Evolutionary conservation across 805 yeast species (phyloP).

Genomic region (Maudiozyma barnettii): DNA sequence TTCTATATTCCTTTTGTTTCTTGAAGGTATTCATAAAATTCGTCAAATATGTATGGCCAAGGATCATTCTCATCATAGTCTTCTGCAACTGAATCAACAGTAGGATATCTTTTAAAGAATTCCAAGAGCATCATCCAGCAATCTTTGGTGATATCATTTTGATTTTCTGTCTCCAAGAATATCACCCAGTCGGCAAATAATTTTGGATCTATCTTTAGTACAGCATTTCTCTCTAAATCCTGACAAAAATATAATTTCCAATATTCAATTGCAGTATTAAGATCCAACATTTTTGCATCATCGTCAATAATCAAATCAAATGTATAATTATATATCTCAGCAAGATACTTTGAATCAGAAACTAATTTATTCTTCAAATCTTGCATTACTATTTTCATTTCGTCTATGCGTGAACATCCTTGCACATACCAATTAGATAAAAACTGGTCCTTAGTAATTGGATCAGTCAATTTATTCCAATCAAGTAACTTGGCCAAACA

Average conservation of each 20-base stretch:
- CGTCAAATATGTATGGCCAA: slow-evolving; percentile 89
- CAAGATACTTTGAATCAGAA: slow-evolving; percentile 36
- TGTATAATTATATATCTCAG: slow-evolving; percentile 57
- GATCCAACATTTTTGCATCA: slow-evolving; percentile 44
- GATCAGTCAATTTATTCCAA: slow-evolving; percentile 19
- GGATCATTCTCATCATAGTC: slow-evolving; percentile 72
- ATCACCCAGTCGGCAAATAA: slow-evolving; percentile 47
- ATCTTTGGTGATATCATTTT: slow-evolving; percentile 53
- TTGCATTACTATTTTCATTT: slow-evolving; percentile 39
- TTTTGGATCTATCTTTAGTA: slow-evolving; percentile 17
- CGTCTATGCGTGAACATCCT: slow-evolving; percentile 27
- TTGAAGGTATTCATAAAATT: slow-evolving; percentile 53
- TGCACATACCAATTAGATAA: slow-evolving; percentile 17
- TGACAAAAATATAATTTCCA: slow-evolving; percentile 59
- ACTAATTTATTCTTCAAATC: slow-evolving; percentile 29
- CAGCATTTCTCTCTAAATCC: slow-evolving; percentile 3
- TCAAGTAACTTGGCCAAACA: slow-evolving; percentile 61
- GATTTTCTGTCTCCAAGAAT: slow-evolving; percentile 38
- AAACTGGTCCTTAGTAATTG: slow-evolving; percentile 18
- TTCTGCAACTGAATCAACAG: slow-evolving; percentile 41
- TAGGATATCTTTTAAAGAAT: slow-evolving; percentile 44
- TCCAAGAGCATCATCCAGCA: slow-evolving; percentile 78
- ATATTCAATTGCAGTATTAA: slow-evolving; percentile 59
- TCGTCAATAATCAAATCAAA: slow-evolving; percentile 57
- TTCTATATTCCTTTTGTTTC: slow-evolving; percentile 1